A percentile compares a stretch with the other conserved stretches of the same genome.
phyloP scores from a whole-genome alignment of 192 early-diverging fungal species.

The Gryganskiella cystojenkinii region DNA sequence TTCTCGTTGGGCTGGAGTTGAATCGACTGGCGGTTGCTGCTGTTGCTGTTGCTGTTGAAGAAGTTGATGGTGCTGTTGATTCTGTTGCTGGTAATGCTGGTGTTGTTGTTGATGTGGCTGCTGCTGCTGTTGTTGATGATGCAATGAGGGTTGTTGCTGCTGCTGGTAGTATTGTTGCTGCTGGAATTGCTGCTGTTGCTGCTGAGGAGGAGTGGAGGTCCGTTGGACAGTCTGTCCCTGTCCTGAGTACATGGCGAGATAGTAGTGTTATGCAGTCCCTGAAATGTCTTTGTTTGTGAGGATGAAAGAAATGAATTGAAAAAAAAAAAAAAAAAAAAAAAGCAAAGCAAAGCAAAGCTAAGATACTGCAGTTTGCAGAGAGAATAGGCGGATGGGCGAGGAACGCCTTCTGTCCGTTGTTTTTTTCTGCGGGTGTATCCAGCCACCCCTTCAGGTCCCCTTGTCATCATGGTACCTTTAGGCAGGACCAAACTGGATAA shows the following conservation, averaged over 20 bases:
- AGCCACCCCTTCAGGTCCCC: no score
- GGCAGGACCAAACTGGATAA: no score
- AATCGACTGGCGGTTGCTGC: not conserved
- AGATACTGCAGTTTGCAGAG: not conserved
- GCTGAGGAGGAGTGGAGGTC: not conserved
- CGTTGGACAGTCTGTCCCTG: not conserved
- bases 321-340: not conserved
- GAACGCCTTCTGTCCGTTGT: no score
- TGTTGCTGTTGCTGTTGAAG: constrained; percentile 23
- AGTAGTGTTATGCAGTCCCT: no score
- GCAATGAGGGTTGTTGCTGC: constrained; percentile 4
- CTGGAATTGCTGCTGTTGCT: constrained; percentile 2
- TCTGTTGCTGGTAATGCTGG: not conserved
- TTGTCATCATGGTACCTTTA: no score
- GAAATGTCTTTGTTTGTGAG: not conserved
- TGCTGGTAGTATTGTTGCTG: not conserved
- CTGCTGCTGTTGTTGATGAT: constrained; percentile 5
- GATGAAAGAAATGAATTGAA: not conserved
- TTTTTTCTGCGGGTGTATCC: no score
- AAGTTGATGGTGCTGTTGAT: constrained; percentile 12
- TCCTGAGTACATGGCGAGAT: not conserved
- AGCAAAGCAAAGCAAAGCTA: not conserved
- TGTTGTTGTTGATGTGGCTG: constrained; percentile 17
- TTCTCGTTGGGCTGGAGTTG: constrained; percentile 9
- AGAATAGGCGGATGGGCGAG: not conserved